Evolutionary conservation across 352 stramenopile genomes (phyloP), one percentile per base, ranked within the genome.

Genomic region (Phytophthora uliginosa): DNA sequence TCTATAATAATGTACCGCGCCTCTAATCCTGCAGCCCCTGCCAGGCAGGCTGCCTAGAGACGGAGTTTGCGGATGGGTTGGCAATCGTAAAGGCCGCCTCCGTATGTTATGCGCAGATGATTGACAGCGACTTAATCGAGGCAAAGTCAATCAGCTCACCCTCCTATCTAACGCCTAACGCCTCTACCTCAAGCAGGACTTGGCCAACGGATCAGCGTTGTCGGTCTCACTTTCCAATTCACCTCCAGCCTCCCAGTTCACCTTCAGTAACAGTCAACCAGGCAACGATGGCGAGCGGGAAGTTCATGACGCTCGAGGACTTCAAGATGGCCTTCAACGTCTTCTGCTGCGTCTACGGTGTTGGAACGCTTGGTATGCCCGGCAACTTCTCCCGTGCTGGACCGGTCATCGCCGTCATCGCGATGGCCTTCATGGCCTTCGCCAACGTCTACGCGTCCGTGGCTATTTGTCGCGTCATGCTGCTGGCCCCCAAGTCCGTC

Each of bases 391-490:
- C 64, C 0, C 55, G 64, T 12, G 64, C 64, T 24, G 65, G 65
- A n/a, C 66, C 66, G 9, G 38, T 59, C 5, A 38, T 85, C 2
- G 83, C 80, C 7, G 69, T 70, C 20, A 58, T 85, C 42, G 81
- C 77, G 24, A 79, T 88, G 50, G 60, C 81, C 20, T 88, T 91
- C 68, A 91, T 91, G 84, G 84, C 80, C 0, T 81, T 85, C 51
- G 81, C 80, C 69, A 91, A 91, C 70, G 62, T 90, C 50, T 91
- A 90, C 63, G 75, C 82, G 1, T 81, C 78, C 3, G 75, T 89
- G 22, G 54, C 77, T 4, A 77, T 73, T 50, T 88, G 77, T 52
- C 85, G 85, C 51, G 76, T 85, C 48, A 77, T 92, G 74, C 63
- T 92, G n/a, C 56, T 78, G 3, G 84, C 84, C 1, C 84, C 84